Evolutionary conservation across 495 filamentous ascomycete species (phyloP).

Genomic region (Rostrohypoxylon terebratum): DNA sequence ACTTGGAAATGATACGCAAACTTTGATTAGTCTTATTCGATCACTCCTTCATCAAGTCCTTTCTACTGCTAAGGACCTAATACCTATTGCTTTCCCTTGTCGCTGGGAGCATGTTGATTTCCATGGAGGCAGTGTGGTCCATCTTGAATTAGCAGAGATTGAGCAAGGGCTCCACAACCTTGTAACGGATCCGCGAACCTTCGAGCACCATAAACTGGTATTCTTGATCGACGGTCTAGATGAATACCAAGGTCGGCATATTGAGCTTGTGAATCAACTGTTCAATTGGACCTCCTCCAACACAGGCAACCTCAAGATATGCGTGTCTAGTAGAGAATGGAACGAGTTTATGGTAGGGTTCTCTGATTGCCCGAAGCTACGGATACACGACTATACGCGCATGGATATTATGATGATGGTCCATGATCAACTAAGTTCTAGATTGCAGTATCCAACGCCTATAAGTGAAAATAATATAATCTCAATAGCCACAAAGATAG

Average conservation of each 20-base stretch:
- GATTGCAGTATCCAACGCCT: neutral
- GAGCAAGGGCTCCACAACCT: conserved; percentile 24
- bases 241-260: conserved; percentile 48
- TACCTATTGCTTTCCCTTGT: conserved; percentile 23
- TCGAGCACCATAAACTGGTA: conserved; percentile 52
- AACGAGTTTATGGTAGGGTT: conserved; percentile 53
- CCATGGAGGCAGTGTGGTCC: neutral
- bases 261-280: conserved; percentile 19
- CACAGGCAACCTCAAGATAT: conserved; percentile 51
- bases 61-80: conserved; percentile 35
- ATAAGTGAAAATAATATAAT: neutral
- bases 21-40: conserved; percentile 54
- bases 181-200: neutral
- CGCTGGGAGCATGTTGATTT: neutral
- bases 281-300: conserved; percentile 28
- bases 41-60: conserved; percentile 56
- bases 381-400: conserved; percentile 30
- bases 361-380: conserved; percentile 24
- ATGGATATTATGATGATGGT: conserved; percentile 28
- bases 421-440: conserved; percentile 33
- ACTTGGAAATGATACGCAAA: conserved; percentile 52
- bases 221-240: conserved; percentile 52
- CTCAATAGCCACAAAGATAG: conserved; percentile 31
- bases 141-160: conserved; percentile 21
- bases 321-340: conserved; percentile 59